A percentile compares a stretch with the other conserved stretches of the same genome.
Evolutionary conservation across 176 grass and related monocot species (phyloP).

Genomic region (Paspalum notatum): DNA sequence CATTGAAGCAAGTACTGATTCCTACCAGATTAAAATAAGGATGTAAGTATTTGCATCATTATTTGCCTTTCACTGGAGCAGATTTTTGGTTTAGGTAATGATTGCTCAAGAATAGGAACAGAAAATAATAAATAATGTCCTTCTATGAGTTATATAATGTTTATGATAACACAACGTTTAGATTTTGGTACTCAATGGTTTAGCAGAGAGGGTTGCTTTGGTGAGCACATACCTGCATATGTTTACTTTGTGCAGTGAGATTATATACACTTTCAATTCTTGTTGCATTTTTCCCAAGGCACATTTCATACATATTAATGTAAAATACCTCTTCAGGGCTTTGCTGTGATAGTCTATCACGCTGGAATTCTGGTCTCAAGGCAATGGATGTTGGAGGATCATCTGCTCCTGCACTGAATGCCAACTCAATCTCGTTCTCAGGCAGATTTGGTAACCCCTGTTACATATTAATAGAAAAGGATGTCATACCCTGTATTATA

Average conservation of each 20-base stretch:
- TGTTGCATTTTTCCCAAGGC: background rate
- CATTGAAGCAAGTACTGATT: slow-evolving; percentile 64
- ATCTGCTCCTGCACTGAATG: slow-evolving; percentile 31
- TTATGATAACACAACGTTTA: background rate
- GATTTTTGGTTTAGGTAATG: slow-evolving; percentile 15
- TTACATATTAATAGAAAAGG: slow-evolving; percentile 25
- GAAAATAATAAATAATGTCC: background rate
- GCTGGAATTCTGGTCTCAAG: slow-evolving; percentile 59
- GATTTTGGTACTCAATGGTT: slow-evolving; percentile 12
- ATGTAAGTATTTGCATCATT: slow-evolving; percentile 25
- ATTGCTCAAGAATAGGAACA: slow-evolving; percentile 2
- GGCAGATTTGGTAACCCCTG: slow-evolving; percentile 66
- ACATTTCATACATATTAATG: slow-evolving; percentile 20
- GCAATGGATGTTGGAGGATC: slow-evolving; percentile 59
- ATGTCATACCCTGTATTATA: slow-evolving; percentile 9
- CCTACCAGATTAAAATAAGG: slow-evolving; percentile 37
- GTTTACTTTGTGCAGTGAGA: background rate
- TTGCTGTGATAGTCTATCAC: slow-evolving; percentile 55
- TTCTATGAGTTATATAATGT: background rate
- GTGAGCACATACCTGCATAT: background rate
- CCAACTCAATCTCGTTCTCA: slow-evolving; percentile 46
- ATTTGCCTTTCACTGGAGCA: slow-evolving; percentile 7
- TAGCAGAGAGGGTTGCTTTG: background rate
- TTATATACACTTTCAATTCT: background rate
- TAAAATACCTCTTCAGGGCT: slow-evolving; percentile 65